Percentiles rank a stretch among this genome's conserved stretches.
Evolutionary conservation across 1,139 yeast species (phyloP).

Genomic region (Pichia sp.): DNA sequence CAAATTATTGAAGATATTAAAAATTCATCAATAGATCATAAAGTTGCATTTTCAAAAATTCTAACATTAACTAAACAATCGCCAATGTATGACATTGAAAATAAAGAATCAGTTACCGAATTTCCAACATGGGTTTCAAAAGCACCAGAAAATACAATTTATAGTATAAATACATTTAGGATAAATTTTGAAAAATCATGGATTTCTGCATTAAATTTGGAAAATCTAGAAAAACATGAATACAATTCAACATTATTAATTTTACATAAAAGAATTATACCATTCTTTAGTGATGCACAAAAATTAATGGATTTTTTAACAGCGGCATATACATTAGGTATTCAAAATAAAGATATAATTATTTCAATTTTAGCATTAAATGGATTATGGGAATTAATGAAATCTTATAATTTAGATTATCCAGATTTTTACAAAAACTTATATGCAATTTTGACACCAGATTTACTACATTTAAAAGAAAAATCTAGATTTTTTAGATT

Average conservation of each 20-base stretch:
- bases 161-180: conserved; percentile 54
- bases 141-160: conserved; percentile 41
- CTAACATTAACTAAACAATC: conserved; percentile 35
- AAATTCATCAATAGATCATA: conserved; percentile 18
- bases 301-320: conserved; percentile 89
- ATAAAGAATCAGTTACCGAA: conserved; percentile 32
- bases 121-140: conserved; percentile 33
- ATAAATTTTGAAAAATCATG: conserved; percentile 66
- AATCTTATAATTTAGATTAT: conserved; percentile 76
- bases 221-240: conserved; percentile 40
- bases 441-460: conserved; percentile 72
- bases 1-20: conserved; percentile 16
- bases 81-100: conserved; percentile 28
- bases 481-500: conserved; percentile 85
- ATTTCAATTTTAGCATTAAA: conserved; percentile 79
- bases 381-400: conserved; percentile 84
- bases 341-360: conserved; percentile 40
- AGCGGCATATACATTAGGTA: conserved; percentile 57
- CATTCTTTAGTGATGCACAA: conserved; percentile 74
- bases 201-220: conserved; percentile 45
- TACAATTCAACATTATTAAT: conserved; percentile 64
- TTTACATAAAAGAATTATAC: conserved; percentile 79
- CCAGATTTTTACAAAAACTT: conserved; percentile 85
- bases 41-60: conserved; percentile 35
- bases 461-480: conserved; percentile 68